A percentile compares a stretch with the other conserved stretches of the same genome.
Conservation (phyloP, 2,329 filamentous ascomycete species). For the Aspergillus calidoustus region DNA sequence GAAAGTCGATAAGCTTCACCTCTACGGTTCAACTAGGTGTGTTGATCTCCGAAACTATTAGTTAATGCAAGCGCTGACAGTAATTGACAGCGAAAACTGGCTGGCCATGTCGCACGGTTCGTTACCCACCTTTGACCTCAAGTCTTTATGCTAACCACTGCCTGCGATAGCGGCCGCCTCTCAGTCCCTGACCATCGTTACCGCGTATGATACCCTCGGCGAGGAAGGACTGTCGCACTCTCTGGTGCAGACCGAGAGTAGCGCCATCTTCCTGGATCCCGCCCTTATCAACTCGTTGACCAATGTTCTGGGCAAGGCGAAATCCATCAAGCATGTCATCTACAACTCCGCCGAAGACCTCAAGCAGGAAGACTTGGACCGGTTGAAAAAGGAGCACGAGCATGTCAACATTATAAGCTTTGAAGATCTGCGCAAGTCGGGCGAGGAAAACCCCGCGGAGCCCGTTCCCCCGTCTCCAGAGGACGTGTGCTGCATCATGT, state of each 20-base stretch:
- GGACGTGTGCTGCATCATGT: constrained; percentile 80
- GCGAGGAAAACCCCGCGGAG: constrained; percentile 70
- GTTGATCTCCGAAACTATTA: constrained; percentile 23
- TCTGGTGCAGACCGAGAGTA: constrained; percentile 76
- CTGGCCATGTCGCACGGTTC: constrained; percentile 75
- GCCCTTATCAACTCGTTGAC: constrained; percentile 69
- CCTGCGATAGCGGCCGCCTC: constrained; percentile 63
- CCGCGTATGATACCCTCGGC: constrained; percentile 91
- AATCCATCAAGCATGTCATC: constrained; percentile 61
- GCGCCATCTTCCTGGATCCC: constrained; percentile 85
- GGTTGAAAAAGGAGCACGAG: constrained; percentile 57
- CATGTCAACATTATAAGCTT: constrained; percentile 60
- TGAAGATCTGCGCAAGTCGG: constrained; percentile 58
- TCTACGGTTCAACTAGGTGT: constrained; percentile 83
- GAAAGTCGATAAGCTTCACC: constrained; percentile 71
- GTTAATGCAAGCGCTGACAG: constrained; percentile 20
- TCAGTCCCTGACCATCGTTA: constrained; percentile 90
- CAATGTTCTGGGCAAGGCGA: constrained; percentile 59
- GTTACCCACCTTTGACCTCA: constrained; percentile 17
- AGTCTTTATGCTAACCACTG: background rate
- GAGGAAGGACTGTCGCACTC: constrained; percentile 84
- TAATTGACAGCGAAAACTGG: constrained; percentile 71
- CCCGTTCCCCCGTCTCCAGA: constrained; percentile 72
- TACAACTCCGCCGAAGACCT: constrained; percentile 61
- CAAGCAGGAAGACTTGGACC: constrained; percentile 58